Base-by-base conservation (phyloP, 768 basidiomycete species). In the Coprinellus micaceus region DNA sequence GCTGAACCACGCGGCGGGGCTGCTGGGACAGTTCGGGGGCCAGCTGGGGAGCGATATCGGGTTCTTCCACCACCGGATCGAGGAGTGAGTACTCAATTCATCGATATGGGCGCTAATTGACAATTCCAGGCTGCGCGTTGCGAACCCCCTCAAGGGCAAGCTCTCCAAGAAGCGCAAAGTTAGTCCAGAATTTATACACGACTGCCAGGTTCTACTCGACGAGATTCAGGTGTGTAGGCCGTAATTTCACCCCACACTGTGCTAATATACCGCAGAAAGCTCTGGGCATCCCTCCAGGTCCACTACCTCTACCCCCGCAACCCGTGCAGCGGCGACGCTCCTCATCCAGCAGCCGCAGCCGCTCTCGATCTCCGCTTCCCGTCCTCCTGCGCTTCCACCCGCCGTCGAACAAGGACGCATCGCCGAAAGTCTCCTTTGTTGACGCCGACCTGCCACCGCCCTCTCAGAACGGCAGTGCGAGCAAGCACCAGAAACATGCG, bases 341-440 rank as follows among this genome's bases (percentile, higher is more conserved):
- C 39, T 25, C 41, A 19, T 9, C n/a, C 37, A 22, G 4, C 52
- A 17, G 7, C 40, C 28, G 22, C 11, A 44, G 41, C 26, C 47
- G 47, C 1, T 28, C 26, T 28, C 43, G 7, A 28, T 54, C 53
- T 28, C 53, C 53, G 13, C 53, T 54, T 28, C 53, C 53, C 24
- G 29, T 54, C 7, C 43, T 33, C 15, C 17, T 54, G 2, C 53
- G 44, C 26, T 19, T 44, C 13, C 53, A 25, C 11, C 39, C 10
- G 15, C 21, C 9, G 21, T 3, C 44, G 40, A 10, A 1, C 47
- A 46, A 26, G 28, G 53, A 29, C 5, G 19, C 33, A 15, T 54
- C 53, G 10, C 53, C 53, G 13, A 54, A 39, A 29, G 53, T 54
- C 3, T 54, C 53, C 5, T 54, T 54, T 19, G 24, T 49, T 3